Conservation (phyloP, 441 rosid genomes). For the Arabidopsis lyrata region DNA sequence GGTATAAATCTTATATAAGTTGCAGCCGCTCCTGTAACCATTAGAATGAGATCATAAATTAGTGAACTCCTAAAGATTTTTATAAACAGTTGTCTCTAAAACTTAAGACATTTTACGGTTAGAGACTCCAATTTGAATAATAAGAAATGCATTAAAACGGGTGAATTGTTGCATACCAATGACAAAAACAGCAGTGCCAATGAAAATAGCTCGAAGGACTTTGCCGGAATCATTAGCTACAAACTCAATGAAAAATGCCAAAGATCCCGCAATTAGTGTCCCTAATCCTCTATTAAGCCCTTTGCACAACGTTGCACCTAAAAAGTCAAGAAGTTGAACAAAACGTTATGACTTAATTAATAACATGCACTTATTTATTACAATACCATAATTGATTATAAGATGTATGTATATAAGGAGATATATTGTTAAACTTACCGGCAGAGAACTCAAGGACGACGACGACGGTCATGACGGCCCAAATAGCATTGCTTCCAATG, state of each 20-base stretch:
- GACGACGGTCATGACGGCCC: slow-evolving; percentile 98
- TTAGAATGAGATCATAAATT: background rate
- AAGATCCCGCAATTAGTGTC: slow-evolving; percentile 75
- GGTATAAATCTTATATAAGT: slow-evolving; percentile 86
- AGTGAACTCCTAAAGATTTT: background rate
- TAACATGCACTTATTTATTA: background rate
- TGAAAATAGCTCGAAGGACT: slow-evolving; percentile 69
- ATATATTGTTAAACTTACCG: slow-evolving; percentile 49
- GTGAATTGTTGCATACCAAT: slow-evolving; percentile 53
- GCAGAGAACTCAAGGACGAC: slow-evolving; percentile 92
- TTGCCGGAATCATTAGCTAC: slow-evolving; percentile 63
- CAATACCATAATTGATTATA: background rate
- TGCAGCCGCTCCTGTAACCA: slow-evolving; percentile 62
- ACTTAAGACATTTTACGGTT: background rate
- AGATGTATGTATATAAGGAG: background rate
- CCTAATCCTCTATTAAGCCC: slow-evolving; percentile 90
- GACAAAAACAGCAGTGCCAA: slow-evolving; percentile 68
- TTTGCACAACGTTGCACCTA: slow-evolving; percentile 86
- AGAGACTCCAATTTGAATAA: no score
- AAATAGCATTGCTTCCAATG: slow-evolving; percentile 71
- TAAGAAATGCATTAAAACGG: no score
- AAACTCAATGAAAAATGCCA: slow-evolving; percentile 69
- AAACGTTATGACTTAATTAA: background rate
- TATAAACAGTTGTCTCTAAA: slow-evolving; percentile 1
- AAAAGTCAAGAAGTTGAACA: slow-evolving; percentile 6